Evolutionary conservation across 192 early-diverging fungal species (phyloP).

Genomic region (Coemansia aciculifera): DNA sequence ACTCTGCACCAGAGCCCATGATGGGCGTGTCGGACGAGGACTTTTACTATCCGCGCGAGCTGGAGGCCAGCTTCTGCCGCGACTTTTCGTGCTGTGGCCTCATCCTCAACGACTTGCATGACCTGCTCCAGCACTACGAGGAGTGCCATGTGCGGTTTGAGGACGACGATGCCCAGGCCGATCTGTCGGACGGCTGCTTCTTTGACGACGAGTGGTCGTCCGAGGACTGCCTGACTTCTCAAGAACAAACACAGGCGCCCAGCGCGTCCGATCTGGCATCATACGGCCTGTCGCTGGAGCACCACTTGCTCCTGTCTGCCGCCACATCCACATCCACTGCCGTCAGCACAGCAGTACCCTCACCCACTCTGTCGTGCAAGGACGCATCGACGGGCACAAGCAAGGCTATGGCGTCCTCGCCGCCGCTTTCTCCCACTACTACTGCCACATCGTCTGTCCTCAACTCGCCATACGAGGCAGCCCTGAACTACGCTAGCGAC

Average conservation of each 20-base stretch:
- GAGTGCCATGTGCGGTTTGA: constrained; percentile 90
- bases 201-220: constrained; percentile 55
- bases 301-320: constrained; percentile 44
- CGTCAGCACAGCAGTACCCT: constrained; percentile 26
- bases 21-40: constrained; percentile 44
- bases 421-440: constrained; percentile 45
- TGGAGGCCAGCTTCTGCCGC: constrained; percentile 90
- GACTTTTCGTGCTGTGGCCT: constrained; percentile 96
- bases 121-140: constrained; percentile 95
- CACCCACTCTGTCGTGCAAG: constrained; percentile 33
- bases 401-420: constrained; percentile 19
- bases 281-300: constrained; percentile 49
- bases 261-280: constrained; percentile 33
- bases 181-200: constrained; percentile 48
- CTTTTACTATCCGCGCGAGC: constrained; percentile 64
- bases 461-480: constrained; percentile 46
- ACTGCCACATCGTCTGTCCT: constrained; percentile 48
- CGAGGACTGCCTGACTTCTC: constrained; percentile 24
- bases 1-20: constrained; percentile 14
- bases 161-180: constrained; percentile 69
- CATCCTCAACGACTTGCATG: constrained; percentile 85
- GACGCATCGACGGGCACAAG: background rate
- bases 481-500: constrained; percentile 34
- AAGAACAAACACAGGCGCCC: constrained; percentile 1
- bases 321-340: constrained; percentile 37